A percentile compares a stretch with the other conserved stretches of the same genome.
Evolutionary conservation across 2,329 filamentous ascomycete species (phyloP).

Genomic region (Colletotrichum liriopes): DNA sequence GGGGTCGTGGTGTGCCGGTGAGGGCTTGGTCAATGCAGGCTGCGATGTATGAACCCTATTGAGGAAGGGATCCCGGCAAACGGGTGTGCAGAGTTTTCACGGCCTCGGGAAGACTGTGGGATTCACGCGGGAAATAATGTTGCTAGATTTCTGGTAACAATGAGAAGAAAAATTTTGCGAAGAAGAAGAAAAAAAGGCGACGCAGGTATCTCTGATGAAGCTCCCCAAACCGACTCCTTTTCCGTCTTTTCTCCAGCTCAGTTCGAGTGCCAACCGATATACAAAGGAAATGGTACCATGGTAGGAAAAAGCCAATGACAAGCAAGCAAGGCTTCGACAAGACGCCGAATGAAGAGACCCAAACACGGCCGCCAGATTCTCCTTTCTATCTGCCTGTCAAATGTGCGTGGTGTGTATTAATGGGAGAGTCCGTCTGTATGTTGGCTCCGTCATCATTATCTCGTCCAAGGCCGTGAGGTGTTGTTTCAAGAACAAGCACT

Average conservation of each 20-base stretch:
- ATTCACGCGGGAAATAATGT: not conserved
- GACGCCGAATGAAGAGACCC: constrained; percentile 26
- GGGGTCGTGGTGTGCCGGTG: not conserved
- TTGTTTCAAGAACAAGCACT: constrained; percentile 12
- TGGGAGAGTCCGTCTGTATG: constrained; percentile 23
- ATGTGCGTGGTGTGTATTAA: constrained; percentile 26
- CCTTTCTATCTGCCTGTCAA: not conserved
- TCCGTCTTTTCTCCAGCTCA: constrained; percentile 3
- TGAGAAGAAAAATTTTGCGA: no score
- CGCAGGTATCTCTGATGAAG: constrained; percentile 26
- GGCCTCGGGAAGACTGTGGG: not conserved
- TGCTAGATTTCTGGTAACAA: not conserved
- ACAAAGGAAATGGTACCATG: constrained; percentile 6
- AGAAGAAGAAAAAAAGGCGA: not conserved
- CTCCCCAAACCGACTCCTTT: constrained; percentile 13
- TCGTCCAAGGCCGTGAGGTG: constrained; percentile 35
- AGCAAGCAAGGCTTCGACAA: constrained; percentile 11
- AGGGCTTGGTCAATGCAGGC: not conserved
- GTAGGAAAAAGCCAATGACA: not conserved
- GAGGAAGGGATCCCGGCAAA: not conserved
- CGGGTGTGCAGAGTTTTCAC: not conserved
- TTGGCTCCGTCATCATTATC: constrained; percentile 35
- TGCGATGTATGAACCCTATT: not conserved
- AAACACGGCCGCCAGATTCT: constrained; percentile 7
- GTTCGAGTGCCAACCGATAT: not conserved